Percentiles rank a stretch among this genome's conserved stretches.
phyloP scores from a whole-genome alignment of 768 basidiomycete species.

The Tylopilus plumbeoviolaceoides region DNA sequence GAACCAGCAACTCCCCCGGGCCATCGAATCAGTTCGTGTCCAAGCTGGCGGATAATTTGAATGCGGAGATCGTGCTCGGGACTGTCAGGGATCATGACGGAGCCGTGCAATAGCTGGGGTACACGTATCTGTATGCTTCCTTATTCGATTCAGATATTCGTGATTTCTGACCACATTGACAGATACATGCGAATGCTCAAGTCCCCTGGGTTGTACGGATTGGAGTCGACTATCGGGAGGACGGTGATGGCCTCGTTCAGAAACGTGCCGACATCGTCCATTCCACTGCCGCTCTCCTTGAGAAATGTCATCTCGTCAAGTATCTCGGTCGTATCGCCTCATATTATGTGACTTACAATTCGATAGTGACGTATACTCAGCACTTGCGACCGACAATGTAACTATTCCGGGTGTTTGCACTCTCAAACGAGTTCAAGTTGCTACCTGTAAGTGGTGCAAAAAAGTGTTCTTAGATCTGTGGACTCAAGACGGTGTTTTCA shows the following conservation, averaged over 20 bases:
- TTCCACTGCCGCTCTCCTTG: conserved; percentile 87
- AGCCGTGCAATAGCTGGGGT: conserved; percentile 95
- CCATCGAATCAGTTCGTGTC: conserved; percentile 93
- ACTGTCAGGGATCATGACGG: conserved; percentile 94
- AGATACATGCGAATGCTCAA: conserved; percentile 96
- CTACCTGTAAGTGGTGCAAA: conserved; percentile 16
- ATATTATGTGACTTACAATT: conserved; percentile 59
- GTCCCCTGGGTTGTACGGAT: conserved; percentile 84
- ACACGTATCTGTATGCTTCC: conserved; percentile 77
- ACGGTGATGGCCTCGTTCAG: conserved; percentile 77
- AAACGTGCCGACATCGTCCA: conserved; percentile 94
- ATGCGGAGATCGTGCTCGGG: conserved; percentile 95
- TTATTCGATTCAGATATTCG: conserved; percentile 2
- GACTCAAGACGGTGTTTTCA: conserved; percentile 13
- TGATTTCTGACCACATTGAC: neutral
- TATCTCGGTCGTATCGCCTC: conserved; percentile 38
- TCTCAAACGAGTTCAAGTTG: conserved; percentile 6
- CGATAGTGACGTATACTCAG: conserved; percentile 96
- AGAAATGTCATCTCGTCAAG: conserved; percentile 92
- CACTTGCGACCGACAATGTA: conserved; percentile 89
- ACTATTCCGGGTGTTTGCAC: conserved; percentile 32
- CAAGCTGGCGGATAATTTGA: conserved; percentile 91
- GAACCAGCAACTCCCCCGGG: conserved; percentile 98
- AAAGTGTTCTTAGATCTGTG: neutral
- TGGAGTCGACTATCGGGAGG: conserved; percentile 86